A percentile compares a stretch with the other conserved stretches of the same genome.
Conservation (phyloP, 208 protist species). For the Leishmania major region DNA sequence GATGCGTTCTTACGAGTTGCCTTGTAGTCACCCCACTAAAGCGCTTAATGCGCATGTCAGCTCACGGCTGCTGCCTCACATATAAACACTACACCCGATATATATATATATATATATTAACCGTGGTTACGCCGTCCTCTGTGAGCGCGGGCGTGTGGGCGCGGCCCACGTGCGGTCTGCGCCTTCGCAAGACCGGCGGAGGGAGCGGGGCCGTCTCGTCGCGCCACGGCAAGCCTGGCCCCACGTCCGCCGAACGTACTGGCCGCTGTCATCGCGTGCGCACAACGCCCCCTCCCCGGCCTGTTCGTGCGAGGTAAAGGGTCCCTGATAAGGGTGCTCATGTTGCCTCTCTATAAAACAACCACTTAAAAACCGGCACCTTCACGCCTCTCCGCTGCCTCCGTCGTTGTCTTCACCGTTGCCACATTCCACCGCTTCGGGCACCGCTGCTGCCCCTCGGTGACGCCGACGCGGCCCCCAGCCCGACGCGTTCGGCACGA, state of each 20-base stretch:
- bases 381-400: not conserved
- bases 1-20: not conserved
- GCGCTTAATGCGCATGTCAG: not conserved
- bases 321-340: not conserved
- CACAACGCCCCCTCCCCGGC: not conserved
- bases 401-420: not conserved
- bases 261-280: not conserved
- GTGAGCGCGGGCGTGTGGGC: too few species aligned
- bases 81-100: not conserved
- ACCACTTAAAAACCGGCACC: not conserved
- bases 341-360: not conserved
- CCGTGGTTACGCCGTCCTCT: too few species aligned
- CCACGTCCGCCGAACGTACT: not conserved
- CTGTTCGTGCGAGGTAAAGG: not conserved
- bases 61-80: not conserved
- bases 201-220: not conserved
- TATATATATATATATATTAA: not conserved
- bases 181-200: not conserved
- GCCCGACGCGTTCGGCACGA: conserved; percentile 87
- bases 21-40: not conserved
- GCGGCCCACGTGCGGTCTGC: not conserved
- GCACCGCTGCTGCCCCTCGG: conserved; percentile 53
- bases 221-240: not conserved
- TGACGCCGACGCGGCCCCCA: conserved; percentile 89
- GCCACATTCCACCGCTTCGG: conserved; percentile 14